phyloP scores from a whole-genome alignment of 1,284 basidiomycete genomes.

The Ganoderma sp. region DNA sequence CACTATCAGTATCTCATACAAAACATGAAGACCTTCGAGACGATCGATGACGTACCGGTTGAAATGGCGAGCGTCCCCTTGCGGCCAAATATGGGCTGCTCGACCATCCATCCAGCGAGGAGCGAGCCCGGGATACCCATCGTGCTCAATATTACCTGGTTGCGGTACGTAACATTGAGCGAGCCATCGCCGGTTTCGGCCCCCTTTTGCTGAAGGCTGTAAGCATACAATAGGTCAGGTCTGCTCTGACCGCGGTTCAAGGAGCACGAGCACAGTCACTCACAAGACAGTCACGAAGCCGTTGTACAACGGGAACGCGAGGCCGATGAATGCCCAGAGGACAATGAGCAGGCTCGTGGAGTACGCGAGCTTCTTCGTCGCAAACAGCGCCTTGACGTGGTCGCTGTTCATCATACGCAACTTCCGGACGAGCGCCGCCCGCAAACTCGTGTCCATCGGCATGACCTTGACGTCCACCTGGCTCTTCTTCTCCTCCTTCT shows the following conservation, averaged over 20 bases:
- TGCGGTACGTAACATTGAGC: conserved; percentile 69
- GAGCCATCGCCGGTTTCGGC: conserved; percentile 67
- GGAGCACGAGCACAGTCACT: conserved; percentile 30
- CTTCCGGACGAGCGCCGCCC: conserved; percentile 47
- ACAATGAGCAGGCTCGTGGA: conserved; percentile 63
- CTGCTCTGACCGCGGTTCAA: background rate
- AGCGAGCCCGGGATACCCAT: conserved; percentile 74
- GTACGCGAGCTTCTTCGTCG: conserved; percentile 61
- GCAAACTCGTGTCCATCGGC: conserved; percentile 38
- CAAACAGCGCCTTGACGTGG: conserved; percentile 63
- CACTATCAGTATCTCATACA: background rate
- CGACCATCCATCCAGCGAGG: conserved; percentile 64
- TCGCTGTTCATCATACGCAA: conserved; percentile 48
- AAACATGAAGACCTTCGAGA: background rate
- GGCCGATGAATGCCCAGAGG: conserved; percentile 71
- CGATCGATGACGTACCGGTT: conserved; percentile 45
- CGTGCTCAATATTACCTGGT: conserved; percentile 71
- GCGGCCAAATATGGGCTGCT: conserved; percentile 63
- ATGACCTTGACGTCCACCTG: conserved; percentile 5
- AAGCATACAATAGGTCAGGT: background rate
- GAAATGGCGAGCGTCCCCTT: conserved; percentile 68
- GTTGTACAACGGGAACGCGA: conserved; percentile 72
- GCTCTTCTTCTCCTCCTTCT: background rate
- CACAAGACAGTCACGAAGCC: conserved; percentile 53
- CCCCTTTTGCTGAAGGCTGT: conserved; percentile 63